Conservation (phyloP, 495 filamentous ascomycete species). For the Daldinia grandis region DNA sequence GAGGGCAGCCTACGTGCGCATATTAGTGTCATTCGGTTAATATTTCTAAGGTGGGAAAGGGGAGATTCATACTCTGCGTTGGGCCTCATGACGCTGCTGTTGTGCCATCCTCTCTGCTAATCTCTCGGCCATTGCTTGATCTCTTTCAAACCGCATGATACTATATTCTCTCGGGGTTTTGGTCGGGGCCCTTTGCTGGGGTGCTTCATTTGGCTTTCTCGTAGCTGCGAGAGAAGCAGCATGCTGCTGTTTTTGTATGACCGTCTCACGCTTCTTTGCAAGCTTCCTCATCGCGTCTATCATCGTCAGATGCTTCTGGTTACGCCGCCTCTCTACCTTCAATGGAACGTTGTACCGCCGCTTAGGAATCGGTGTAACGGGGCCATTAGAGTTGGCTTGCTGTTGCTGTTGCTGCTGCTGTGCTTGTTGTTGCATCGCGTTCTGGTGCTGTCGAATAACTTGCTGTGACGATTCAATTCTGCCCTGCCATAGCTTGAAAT, state of each 20-base stretch:
- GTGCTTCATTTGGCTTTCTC: constrained; percentile 74
- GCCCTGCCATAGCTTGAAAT: constrained; percentile 85
- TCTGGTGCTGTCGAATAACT: constrained; percentile 64
- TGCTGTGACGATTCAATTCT: constrained; percentile 82
- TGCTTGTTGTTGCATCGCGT: constrained; percentile 55
- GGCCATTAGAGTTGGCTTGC: constrained; percentile 64
- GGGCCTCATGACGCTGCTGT: constrained; percentile 66
- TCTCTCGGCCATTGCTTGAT: constrained; percentile 77
- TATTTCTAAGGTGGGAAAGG: neutral
- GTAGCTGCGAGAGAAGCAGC: constrained; percentile 72
- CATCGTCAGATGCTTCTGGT: constrained; percentile 83
- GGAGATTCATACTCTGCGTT: constrained; percentile 62
- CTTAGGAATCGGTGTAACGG: constrained; percentile 63
- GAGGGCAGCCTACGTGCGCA: constrained; percentile 43
- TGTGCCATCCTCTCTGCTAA: constrained; percentile 77
- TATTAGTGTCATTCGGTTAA: constrained; percentile 39
- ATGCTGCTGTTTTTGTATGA: constrained; percentile 85
- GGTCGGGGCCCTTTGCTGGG: constrained; percentile 60
- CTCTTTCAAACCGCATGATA: constrained; percentile 83
- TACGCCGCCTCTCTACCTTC: constrained; percentile 84
- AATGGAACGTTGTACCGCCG: constrained; percentile 74
- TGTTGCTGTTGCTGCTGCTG: constrained; percentile 54
- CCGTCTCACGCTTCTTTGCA: constrained; percentile 90
- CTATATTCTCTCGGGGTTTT: constrained; percentile 90
- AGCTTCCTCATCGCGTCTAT: constrained; percentile 95